A percentile compares a stretch with the other conserved stretches of the same genome.
phyloP scores from a whole-genome alignment of 225 moss, liverwort and hornwort genomes.

The Thuidium tamariscinum region DNA sequence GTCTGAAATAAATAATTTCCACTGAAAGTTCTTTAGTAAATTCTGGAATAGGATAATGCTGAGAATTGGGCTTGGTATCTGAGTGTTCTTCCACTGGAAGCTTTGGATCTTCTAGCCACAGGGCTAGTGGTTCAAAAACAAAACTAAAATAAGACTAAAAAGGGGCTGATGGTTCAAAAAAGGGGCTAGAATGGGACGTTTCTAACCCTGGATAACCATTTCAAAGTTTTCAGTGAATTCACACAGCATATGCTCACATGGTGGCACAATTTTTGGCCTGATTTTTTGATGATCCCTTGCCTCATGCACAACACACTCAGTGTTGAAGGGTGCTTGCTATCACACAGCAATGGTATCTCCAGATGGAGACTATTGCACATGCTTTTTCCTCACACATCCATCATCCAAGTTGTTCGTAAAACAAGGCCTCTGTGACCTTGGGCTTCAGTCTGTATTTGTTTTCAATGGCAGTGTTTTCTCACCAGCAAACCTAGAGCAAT shows the following conservation, averaged over 20 bases:
- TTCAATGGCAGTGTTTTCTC: background rate
- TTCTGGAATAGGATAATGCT: background rate
- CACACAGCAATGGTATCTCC: background rate
- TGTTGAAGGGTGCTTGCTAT: background rate
- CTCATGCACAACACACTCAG: rapidly evolving
- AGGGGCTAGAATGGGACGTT: too few species aligned
- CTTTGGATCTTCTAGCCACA: too few species aligned
- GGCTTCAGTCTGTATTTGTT: background rate
- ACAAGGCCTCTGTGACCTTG: background rate
- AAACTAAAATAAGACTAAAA: too few species aligned
- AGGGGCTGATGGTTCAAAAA: too few species aligned
- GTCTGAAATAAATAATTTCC: too few species aligned
- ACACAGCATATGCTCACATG: background rate
- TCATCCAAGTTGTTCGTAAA: background rate
- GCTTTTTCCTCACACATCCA: background rate
- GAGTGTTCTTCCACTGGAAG: too few species aligned
- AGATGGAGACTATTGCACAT: background rate
- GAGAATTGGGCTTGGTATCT: background rate
- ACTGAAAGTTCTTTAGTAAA: background rate
- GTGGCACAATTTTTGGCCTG: background rate
- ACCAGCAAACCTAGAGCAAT: background rate
- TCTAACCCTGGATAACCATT: too few species aligned
- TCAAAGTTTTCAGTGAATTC: too few species aligned
- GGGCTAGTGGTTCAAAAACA: too few species aligned
- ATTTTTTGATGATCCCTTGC: background rate